Conservation (phyloP, 768 basidiomycete genomes). For the Holtermannia corniformis region DNA sequence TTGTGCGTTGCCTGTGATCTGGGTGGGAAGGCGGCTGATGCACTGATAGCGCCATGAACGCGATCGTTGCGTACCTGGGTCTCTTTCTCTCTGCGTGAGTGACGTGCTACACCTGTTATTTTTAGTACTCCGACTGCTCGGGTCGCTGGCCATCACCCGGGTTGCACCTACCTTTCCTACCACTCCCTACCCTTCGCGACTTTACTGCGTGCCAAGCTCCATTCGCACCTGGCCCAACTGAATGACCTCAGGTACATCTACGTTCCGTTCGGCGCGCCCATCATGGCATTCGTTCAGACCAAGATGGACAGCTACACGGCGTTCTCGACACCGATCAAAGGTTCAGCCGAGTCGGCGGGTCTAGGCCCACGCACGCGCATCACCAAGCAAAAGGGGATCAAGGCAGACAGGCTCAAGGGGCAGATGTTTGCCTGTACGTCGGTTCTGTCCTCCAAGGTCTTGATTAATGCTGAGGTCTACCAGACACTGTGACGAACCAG, state of each 20-base stretch:
- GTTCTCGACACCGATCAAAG: constrained; percentile 30
- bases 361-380: constrained; percentile 26
- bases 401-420: constrained; percentile 56
- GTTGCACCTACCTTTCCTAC: too few species aligned
- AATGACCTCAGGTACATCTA: constrained; percentile 56
- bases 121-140: neutral
- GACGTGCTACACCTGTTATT: neutral
- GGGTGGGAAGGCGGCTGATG: constrained; percentile 1
- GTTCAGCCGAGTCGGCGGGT: constrained; percentile 36
- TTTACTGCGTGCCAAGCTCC: too few species aligned
- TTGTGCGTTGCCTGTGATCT: constrained; percentile 45
- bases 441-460: neutral
- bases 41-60: constrained; percentile 52
- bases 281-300: constrained; percentile 54
- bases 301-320: constrained; percentile 9
- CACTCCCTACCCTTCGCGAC: too few species aligned
- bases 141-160: too few species aligned
- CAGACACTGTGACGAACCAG: constrained; percentile 66
- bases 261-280: constrained; percentile 79
- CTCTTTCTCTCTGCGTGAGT: constrained; percentile 76
- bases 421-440: constrained; percentile 75
- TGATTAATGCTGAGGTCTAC: constrained; percentile 3
- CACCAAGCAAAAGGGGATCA: constrained; percentile 27
- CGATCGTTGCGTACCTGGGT: constrained; percentile 82
- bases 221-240: too few species aligned